Percentiles rank a stretch among this genome's conserved stretches.
These are phyloP conservation scores for Vitis amurensis DNA, from an alignment of 164 flowering plant species.

Conservation along the genomic window DNA sequence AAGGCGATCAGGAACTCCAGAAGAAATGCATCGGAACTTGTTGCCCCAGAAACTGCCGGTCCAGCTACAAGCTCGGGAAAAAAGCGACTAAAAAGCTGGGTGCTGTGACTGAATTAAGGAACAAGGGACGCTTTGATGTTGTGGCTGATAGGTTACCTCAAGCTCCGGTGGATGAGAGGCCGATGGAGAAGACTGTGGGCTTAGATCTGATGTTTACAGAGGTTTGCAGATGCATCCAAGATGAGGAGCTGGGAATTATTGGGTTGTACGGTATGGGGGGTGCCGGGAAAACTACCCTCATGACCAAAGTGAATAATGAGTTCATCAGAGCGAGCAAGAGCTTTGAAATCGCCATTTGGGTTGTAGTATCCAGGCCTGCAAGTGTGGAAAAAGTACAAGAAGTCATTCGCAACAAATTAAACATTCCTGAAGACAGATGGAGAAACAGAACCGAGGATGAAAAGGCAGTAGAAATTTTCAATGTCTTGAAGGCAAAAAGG, in stretches of 20 bases:
- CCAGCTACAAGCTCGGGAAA: conserved; percentile 22
- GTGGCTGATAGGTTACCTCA: conserved; percentile 7
- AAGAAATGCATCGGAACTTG: conserved; percentile 1
- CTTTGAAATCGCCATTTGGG: conserved; percentile 16
- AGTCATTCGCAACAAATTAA: conserved; percentile 1
- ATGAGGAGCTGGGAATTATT: not conserved
- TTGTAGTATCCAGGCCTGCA: conserved; percentile 4
- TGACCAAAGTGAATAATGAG: conserved; percentile 11
- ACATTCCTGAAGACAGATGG: conserved; percentile 2
- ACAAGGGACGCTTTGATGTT: not conserved
- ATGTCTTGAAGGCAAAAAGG: conserved; percentile 1
- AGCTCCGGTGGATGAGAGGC: conserved; percentile 6
- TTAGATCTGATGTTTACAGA: not conserved
- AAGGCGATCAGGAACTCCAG: too few relatives aligned
- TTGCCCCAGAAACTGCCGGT: conserved; percentile 12
- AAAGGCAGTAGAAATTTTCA: not conserved
- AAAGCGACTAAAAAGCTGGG: not conserved
- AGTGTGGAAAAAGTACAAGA: conserved; percentile 7
- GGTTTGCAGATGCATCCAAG: conserved; percentile 5
- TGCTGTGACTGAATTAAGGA: not conserved
- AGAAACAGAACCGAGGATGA: not conserved
- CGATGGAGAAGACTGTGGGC: not conserved
- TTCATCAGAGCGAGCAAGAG: not conserved
- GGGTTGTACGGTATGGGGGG: conserved; percentile 15
- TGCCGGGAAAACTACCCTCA: conserved; percentile 15